These are phyloP conservation scores for Chalciporus piperatoides DNA, from an alignment of 1,284 basidiomycete species.

Conservation along the genomic window DNA sequence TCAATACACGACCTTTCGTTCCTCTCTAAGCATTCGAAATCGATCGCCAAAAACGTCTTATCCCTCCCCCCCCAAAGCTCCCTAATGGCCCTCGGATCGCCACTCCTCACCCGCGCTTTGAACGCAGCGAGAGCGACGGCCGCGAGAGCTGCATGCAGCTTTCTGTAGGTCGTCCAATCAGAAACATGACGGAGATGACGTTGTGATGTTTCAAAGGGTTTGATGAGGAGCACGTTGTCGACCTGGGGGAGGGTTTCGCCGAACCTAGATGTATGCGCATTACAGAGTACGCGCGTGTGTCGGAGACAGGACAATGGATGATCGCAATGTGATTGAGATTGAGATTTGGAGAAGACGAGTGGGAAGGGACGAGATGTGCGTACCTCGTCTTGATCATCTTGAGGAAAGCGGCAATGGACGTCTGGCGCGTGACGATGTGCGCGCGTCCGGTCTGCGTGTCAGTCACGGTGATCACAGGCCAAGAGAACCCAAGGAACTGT, in stretches of 20 bases:
- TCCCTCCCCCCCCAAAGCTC: conserved; percentile 70
- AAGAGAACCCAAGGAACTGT: conserved; percentile 79
- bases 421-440: conserved; percentile 74
- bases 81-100: conserved; percentile 63
- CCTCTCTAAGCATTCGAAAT: conserved; percentile 77
- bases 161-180: conserved; percentile 70
- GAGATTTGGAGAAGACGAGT: conserved; percentile 1
- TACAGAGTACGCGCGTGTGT: background rate
- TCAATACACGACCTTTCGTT: conserved; percentile 68
- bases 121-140: conserved; percentile 67
- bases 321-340: background rate
- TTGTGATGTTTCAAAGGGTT: conserved; percentile 63
- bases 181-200: conserved; percentile 68
- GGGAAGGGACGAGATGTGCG: background rate
- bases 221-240: conserved; percentile 62
- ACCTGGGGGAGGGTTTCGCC: conserved; percentile 69
- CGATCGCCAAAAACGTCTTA: conserved; percentile 71
- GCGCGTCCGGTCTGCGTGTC: conserved; percentile 68
- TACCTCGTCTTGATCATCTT: conserved; percentile 79
- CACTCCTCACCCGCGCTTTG: conserved; percentile 63
- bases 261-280: conserved; percentile 43
- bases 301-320: background rate
- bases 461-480: conserved; percentile 81
- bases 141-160: conserved; percentile 68
- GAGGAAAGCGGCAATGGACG: conserved; percentile 66